phyloP scores from a whole-genome alignment of 2,329 filamentous ascomycete genomes.

The Corynespora cassiicola region DNA sequence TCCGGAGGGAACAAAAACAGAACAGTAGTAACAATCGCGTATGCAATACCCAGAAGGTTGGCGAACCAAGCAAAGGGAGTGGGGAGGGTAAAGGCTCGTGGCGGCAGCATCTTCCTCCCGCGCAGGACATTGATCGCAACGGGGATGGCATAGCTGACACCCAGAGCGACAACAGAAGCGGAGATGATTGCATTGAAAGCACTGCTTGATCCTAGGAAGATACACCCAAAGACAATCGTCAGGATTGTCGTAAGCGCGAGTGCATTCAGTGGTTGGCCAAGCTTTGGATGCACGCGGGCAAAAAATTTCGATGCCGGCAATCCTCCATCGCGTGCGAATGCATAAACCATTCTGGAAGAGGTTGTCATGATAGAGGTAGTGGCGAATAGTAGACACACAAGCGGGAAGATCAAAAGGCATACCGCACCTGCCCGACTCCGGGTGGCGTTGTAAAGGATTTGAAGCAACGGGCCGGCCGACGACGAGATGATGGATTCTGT shows the following conservation, averaged over 20 bases:
- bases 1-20: slow-evolving; percentile 77
- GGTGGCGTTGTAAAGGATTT: slow-evolving; percentile 70
- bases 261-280: slow-evolving; percentile 72
- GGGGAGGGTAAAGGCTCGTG: slow-evolving; percentile 63
- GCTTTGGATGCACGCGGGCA: slow-evolving; percentile 64
- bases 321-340: slow-evolving; percentile 71
- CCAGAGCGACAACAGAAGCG: slow-evolving; percentile 73
- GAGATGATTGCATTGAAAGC: slow-evolving; percentile 77
- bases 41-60: slow-evolving; percentile 67
- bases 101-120: slow-evolving; percentile 69
- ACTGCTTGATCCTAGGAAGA: slow-evolving; percentile 71
- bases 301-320: slow-evolving; percentile 68
- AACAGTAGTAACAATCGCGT: slow-evolving; percentile 73
- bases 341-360: slow-evolving; percentile 70
- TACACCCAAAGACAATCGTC: slow-evolving; percentile 71
- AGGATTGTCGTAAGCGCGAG: slow-evolving; percentile 66
- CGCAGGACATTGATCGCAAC: slow-evolving; percentile 72
- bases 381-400: slow-evolving; percentile 70
- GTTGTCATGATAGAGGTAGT: slow-evolving; percentile 71
- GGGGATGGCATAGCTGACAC: slow-evolving; percentile 77
- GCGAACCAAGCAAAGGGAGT: slow-evolving; percentile 64
- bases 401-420: slow-evolving; percentile 71
- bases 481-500: slow-evolving; percentile 63
- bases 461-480: slow-evolving; percentile 63
- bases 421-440: slow-evolving; percentile 66